Evolutionary conservation across 129 eudicot species (phyloP), one percentile per base, ranked within the genome.

Genomic region (Chrysanthemum lavandulifolium): DNA sequence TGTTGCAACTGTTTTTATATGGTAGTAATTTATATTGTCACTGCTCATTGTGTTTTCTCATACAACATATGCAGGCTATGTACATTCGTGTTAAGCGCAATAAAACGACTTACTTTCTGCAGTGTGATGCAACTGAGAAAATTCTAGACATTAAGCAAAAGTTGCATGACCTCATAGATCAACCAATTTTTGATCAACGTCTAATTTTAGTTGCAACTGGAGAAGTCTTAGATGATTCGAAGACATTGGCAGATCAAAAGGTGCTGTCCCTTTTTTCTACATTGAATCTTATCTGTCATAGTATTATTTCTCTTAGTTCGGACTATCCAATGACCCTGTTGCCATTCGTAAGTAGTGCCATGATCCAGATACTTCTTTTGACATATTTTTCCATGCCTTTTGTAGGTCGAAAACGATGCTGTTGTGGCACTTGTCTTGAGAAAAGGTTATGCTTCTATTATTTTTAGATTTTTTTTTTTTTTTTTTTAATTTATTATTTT

Each of bases 321-420:
- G 13, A 52, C 56, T 12, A 10, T 4, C 16, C 58, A 12, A 13
- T 53, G 58, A 61, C 15, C 13, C 57, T 2, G 14, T 61, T 10
- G 25, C 69, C 15, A 45, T 45, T 40, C 10, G 12, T 33, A 33
- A 33, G 40, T 18, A 52, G 43, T 61, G 65, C 47, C 14, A 50
- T 61, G 2, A 12, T 73, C 16, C 33, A 16, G 51, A 14, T 67
- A 58, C 54, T 76, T 12, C 16, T 76, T 5, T 45, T 77, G 71
- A 69, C 51, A 10, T 25, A 8, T 65, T 51, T 48, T 76, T 53
- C 69, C 50, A 10, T 79, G 13, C 69, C 12, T 82, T 82, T 70
- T 69, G 51, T 84, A 95, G 99, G 99, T 95, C 74, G 97, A 95
- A 81, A 95, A 95, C 66, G 99, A 95, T 72, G 91, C 96, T 85